Evolutionary conservation across 305 asterid species (phyloP), one percentile per base, ranked within the genome.

Genomic region (Rubia peregrina): DNA sequence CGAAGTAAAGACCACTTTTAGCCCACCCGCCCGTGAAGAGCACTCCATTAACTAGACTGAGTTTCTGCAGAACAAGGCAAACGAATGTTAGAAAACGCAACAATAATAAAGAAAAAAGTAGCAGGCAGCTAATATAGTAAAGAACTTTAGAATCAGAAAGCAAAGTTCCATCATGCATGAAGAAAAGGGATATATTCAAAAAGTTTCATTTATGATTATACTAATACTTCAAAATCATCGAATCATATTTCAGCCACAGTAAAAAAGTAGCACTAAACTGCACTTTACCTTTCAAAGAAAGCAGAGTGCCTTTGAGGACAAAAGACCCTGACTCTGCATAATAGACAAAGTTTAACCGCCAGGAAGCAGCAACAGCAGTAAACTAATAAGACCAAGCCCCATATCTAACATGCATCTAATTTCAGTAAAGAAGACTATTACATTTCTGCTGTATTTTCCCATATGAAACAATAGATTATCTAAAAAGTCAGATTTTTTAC

Each of bases 1-100:
- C 84, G 73, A 83, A 78, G 81, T 91, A 94, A 69, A 53, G 90
- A 57, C 97, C 96, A 55, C 26, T 72, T 84, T 89, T 91, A 21
- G 90, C 82, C 85, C 83, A 82, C 40, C 99, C 97, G 65, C 97
- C 99, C 36, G 97, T 90, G 82, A 94, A 91, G 76, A 94, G 83
- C 64, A 94, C 92, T 71, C 96, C 99, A 73, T 91, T 89, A 40
- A 94, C 96, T 76, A 91, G 83, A 75, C 79, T 81, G 78, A 94
- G 99, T 82, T 94, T 94, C 96, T 94, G 95, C 80, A 81, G 75
- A 73, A 16, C 61, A 67, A 13, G 14, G 36, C 17, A 57, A 46
- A 69, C 2, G 68, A 41, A 51, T 57, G 19, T 61, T 6, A 38
- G 22, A 0, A 63, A 38, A 51, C 22, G 17, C 10, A 51, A 16